Base-by-base conservation (phyloP, 2,329 filamentous ascomycete genomes). In the Byssothecium circinans region DNA sequence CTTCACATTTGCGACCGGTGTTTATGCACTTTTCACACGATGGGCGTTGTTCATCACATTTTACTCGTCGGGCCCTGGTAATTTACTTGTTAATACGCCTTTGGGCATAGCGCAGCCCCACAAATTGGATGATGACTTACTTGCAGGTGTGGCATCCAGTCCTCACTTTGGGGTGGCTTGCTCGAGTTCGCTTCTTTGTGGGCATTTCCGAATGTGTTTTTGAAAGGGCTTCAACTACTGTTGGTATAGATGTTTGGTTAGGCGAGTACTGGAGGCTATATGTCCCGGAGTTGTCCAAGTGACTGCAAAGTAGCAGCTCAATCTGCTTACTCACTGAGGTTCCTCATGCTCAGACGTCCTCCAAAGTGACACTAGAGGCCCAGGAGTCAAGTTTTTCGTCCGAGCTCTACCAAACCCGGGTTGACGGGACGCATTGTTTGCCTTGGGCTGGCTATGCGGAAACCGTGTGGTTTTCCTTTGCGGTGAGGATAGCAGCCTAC, bases 121-220 rank as follows among this genome's bases (percentile, higher is more conserved):
- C 14, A 6, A 18, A 19, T 14, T 12, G 22, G 6, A 20, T 22
- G 2, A 19, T 12, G 18, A 51, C 54, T 30, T 53, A 58, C 55
- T 56, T 58, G 55, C 55, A 58, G 17, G 55, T 58, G 32, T 56
- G 47, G 35, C 55, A 58, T 27, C 55, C 55, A 3, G 55, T 58
- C 19, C 52, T 39, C 7, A 53, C 53, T 32, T 58, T 58, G 8
- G 49, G 43, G 35, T 58, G 55, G 25, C 50, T 58, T n/a, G 50
- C 50, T 30, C 53, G 40, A 4, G 47, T 56, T 15, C 53, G 47
- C 23, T 53, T 56, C 43, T 46, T 53, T 32, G 47, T 20, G 22
- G 37, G 23, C 47, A 46, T 41, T 4, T 15, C 37, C 23, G 25
- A 23, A 43, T 32, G 7, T n/a, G 14, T 22, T 23, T 12, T 34